Conservation (phyloP, 2,329 filamentous ascomycete genomes). For the Zalaria obscura region DNA sequence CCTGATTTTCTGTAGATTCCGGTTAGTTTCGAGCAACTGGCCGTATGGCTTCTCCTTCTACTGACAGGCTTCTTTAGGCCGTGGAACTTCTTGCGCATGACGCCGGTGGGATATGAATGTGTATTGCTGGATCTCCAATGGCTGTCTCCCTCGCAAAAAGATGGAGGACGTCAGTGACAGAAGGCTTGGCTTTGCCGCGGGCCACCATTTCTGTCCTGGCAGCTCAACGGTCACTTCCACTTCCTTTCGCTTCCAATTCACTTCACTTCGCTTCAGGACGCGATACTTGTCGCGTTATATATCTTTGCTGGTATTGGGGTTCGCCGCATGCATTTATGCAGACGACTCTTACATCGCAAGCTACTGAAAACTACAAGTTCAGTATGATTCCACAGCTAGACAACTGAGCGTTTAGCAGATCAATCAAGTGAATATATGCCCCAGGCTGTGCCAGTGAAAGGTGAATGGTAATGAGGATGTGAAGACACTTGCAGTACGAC, state of each 20-base stretch:
- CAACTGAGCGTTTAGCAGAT: too few species aligned
- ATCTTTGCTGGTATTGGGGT: neutral
- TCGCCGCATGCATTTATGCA: neutral
- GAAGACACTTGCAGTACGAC: neutral
- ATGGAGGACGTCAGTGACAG: neutral
- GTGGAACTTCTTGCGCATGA: conserved; percentile 7
- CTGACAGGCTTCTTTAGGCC: conserved; percentile 6
- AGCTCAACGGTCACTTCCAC: neutral
- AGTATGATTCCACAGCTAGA: neutral
- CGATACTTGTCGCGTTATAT: too few species aligned
- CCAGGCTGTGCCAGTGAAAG: too few species aligned
- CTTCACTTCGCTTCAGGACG: neutral
- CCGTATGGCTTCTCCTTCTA: neutral
- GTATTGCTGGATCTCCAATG: neutral
- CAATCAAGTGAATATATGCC: too few species aligned
- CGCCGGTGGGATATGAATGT: neutral
- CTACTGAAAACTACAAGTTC: neutral
- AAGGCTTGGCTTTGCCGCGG: neutral
- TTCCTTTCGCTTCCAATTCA: neutral
- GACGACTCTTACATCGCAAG: neutral
- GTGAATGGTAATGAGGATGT: neutral
- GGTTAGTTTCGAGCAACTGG: neutral
- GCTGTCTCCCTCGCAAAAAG: neutral
- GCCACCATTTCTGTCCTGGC: conserved; percentile 6
- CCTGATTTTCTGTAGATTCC: conserved; percentile 58